These are phyloP conservation scores for Tremella mesenterica DNA, from an alignment of 768 basidiomycete genomes.

Conservation along the genomic window DNA sequence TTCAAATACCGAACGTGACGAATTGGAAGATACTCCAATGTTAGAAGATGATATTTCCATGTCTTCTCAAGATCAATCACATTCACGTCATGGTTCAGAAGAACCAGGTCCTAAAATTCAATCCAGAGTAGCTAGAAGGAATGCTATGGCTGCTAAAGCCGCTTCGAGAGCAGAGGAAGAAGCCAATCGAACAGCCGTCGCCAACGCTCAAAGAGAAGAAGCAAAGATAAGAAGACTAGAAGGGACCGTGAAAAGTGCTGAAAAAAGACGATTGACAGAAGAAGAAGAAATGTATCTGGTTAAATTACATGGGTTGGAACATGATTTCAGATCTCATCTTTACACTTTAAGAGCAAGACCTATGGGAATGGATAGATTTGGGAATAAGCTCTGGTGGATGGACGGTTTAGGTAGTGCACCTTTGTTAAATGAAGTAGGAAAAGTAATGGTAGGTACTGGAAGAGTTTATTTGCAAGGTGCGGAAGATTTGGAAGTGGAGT, in stretches of 20 bases:
- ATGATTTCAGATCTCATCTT: slow-evolving; percentile 83
- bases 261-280: slow-evolving; percentile 75
- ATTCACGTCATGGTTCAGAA: slow-evolving; percentile 47
- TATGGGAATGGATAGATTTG: slow-evolving; percentile 83
- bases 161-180: slow-evolving; percentile 45
- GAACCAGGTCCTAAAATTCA: slow-evolving; percentile 3
- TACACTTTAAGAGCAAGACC: slow-evolving; percentile 80
- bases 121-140: slow-evolving; percentile 22
- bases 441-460: slow-evolving; percentile 76
- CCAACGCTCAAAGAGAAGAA: slow-evolving; percentile 72
- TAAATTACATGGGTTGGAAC: slow-evolving; percentile 75
- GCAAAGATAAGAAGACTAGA: slow-evolving; percentile 69
- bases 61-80: slow-evolving; percentile 46
- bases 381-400: slow-evolving; percentile 97
- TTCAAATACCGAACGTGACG: slow-evolving; percentile 18
- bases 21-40: slow-evolving; percentile 27
- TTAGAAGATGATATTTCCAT: slow-evolving; percentile 14
- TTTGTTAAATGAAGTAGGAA: slow-evolving; percentile 53
- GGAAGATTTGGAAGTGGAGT: slow-evolving; percentile 66
- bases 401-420: slow-evolving; percentile 86
- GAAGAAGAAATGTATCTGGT: slow-evolving; percentile 76
- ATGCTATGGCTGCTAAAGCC: slow-evolving; percentile 34
- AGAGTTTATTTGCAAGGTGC: slow-evolving; percentile 89
- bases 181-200: slow-evolving; percentile 50
- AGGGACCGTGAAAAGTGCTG: slow-evolving; percentile 69